Conservation (phyloP, 208 protist genomes). For the Tritrichomonas musculus region DNA sequence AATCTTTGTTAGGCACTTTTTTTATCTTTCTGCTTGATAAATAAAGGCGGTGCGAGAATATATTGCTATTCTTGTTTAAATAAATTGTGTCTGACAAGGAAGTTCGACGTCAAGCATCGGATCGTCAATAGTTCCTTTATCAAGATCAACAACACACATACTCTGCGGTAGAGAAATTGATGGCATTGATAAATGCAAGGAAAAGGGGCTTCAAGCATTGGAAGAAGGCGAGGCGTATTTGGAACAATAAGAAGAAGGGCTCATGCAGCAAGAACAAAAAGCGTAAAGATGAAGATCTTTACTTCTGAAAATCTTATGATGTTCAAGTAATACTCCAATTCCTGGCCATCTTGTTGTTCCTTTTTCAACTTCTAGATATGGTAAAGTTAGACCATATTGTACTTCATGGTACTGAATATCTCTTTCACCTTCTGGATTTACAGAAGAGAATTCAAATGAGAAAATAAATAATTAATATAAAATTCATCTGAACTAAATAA, state of each 20-base stretch:
- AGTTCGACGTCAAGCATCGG: background rate
- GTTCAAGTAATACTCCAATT: background rate
- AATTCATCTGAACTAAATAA: too few relatives aligned
- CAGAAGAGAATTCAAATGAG: too few relatives aligned
- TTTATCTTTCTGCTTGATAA: too few relatives aligned
- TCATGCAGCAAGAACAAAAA: background rate
- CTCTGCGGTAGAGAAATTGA: background rate
- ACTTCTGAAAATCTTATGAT: background rate
- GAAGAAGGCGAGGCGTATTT: background rate
- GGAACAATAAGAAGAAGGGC: background rate
- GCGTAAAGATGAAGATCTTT: background rate
- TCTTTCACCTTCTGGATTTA: too few relatives aligned
- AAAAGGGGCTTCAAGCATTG: background rate
- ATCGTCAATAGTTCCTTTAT: background rate
- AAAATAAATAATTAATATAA: too few relatives aligned
- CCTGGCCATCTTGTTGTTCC: background rate
- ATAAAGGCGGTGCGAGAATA: too few relatives aligned
- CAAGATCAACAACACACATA: background rate
- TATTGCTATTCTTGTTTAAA: too few relatives aligned
- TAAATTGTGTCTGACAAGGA: background rate
- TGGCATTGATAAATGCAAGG: background rate
- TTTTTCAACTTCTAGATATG: background rate
- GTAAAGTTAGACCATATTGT: background rate
- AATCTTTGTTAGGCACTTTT: too few relatives aligned
- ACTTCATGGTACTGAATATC: background rate